Evolutionary conservation across 208 protist genomes (phyloP).

Genomic region (Trypanosoma brucei): DNA sequence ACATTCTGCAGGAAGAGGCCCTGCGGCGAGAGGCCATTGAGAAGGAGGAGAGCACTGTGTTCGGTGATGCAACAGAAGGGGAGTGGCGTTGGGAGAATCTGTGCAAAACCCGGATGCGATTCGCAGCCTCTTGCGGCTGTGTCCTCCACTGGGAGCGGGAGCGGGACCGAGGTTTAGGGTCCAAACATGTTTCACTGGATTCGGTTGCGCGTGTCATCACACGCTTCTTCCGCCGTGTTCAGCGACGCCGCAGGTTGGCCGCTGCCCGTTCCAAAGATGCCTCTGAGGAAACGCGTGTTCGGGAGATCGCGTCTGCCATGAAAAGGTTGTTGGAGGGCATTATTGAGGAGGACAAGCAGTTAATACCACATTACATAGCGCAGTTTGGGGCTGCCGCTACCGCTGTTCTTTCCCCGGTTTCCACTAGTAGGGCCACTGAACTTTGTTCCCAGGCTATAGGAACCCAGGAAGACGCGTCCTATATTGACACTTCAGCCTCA

Average conservation of each 20-base stretch:
- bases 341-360: background rate
- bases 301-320: background rate
- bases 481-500: slow-evolving; percentile 9
- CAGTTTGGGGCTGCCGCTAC: background rate
- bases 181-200: slow-evolving; percentile 26
- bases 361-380: background rate
- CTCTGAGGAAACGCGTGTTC: background rate
- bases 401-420: background rate
- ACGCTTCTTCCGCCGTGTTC: slow-evolving; percentile 14
- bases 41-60: slow-evolving; percentile 2
- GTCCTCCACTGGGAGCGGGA: slow-evolving; percentile 15
- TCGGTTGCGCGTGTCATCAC: slow-evolving; percentile 18
- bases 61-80: slow-evolving; percentile 2
- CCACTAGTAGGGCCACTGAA: background rate
- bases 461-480: background rate
- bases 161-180: slow-evolving; percentile 1
- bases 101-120: slow-evolving; percentile 1
- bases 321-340: slow-evolving; percentile 2
- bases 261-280: background rate
- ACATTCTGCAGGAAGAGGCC: slow-evolving; percentile 8
- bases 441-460: background rate
- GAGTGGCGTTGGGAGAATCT: slow-evolving; percentile 34
- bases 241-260: background rate
- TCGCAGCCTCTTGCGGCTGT: slow-evolving; percentile 8
- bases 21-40: background rate